Evolutionary conservation across 2,329 filamentous ascomycete genomes (phyloP).

Genomic region (Botrytis pseudocinerea): DNA sequence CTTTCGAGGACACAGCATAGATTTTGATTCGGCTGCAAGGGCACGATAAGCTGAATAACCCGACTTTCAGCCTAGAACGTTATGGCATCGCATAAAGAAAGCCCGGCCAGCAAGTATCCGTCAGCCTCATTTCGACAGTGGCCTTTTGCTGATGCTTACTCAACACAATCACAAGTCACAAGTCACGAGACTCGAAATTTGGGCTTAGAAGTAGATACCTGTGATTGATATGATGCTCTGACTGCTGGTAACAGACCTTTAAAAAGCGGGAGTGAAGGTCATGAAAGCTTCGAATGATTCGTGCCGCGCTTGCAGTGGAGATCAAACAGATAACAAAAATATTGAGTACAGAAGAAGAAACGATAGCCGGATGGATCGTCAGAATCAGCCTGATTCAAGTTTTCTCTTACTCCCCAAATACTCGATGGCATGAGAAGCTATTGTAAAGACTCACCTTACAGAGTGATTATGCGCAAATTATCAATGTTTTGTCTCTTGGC

Average conservation of each 20-base stretch:
- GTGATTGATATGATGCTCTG: not conserved
- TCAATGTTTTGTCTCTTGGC: not conserved
- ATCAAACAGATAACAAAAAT: not conserved
- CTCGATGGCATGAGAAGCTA: not conserved
- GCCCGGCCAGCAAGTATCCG: not conserved
- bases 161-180: not conserved
- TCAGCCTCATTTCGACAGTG: not conserved
- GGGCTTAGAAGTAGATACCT: not conserved
- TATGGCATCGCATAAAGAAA: not conserved
- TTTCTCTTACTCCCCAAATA: not conserved
- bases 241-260: not conserved
- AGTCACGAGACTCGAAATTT: constrained; percentile 1
- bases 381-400: too few species aligned
- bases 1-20: not conserved
- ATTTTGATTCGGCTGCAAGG: not conserved
- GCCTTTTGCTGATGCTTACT: constrained; percentile 1
- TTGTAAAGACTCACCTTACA: not conserved
- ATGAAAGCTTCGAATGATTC: not conserved
- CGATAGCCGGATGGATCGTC: not conserved
- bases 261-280: not conserved
- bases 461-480: not conserved
- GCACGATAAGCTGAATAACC: constrained; percentile 4
- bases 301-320: not conserved
- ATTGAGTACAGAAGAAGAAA: not conserved
- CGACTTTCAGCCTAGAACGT: not conserved